Conservation (phyloP, 2,329 filamentous ascomycete species). For the Venturia oleaginea region DNA sequence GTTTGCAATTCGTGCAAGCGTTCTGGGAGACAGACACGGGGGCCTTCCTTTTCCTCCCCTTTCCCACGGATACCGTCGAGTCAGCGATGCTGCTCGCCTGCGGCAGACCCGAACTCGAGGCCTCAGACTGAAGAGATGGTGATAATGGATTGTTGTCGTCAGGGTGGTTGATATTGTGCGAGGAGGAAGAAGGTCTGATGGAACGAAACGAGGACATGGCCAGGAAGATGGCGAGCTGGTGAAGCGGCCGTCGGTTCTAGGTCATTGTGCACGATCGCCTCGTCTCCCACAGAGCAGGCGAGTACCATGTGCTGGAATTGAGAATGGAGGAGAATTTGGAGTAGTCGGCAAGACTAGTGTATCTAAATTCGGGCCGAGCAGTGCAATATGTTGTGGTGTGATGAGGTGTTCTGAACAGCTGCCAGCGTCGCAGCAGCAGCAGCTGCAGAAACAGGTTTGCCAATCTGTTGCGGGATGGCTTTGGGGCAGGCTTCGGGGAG, state of each 20-base stretch:
- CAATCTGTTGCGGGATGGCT: neutral
- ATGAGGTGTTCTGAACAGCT: neutral
- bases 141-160: neutral
- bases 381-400: neutral
- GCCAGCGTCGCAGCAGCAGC: neutral
- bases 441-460: conserved; percentile 4
- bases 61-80: neutral
- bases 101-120: neutral
- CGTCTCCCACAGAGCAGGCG: neutral
- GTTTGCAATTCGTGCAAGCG: conserved; percentile 23
- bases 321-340: neutral
- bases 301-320: neutral
- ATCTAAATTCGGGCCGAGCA: conserved; percentile 5
- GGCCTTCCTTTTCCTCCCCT: conserved; percentile 17
- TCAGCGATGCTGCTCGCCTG: neutral
- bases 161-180: neutral
- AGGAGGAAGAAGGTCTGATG: conserved; percentile 16
- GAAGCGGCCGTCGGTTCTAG: neutral
- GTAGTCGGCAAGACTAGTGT: conserved; percentile 4
- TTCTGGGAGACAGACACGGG: conserved; percentile 22
- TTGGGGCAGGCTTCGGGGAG: conserved; percentile 3
- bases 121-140: neutral
- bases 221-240: neutral
- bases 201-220: conserved; percentile 16
- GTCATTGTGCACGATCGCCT: conserved; percentile 6